A percentile compares a stretch with the other conserved stretches of the same genome.
These are phyloP conservation scores for Verticillium zaregamsianum DNA, from an alignment of 2,329 filamentous ascomycete genomes.

Conservation along the genomic window DNA sequence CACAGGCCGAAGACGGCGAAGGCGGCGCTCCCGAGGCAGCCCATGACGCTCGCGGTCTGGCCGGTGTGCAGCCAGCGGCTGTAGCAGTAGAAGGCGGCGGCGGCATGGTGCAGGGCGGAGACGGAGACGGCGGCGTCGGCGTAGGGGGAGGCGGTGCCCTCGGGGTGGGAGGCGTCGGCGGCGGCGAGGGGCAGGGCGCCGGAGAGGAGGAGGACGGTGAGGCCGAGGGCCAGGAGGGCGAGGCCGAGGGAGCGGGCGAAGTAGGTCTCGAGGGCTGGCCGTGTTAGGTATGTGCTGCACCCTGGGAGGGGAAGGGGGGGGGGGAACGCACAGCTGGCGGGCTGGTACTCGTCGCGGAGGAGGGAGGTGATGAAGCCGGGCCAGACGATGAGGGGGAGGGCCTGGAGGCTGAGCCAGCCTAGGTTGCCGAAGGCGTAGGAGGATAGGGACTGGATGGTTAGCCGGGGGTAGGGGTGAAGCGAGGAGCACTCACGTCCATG, in stretches of 20 bases:
- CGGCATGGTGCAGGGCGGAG: constrained; percentile 62
- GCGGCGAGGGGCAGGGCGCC: constrained; percentile 64
- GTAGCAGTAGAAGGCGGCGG: constrained; percentile 64
- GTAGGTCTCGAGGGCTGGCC: constrained; percentile 62
- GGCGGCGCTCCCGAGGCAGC: constrained; percentile 49
- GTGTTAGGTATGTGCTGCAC: constrained; percentile 1
- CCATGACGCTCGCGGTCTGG: constrained; percentile 56
- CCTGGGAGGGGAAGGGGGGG: not conserved
- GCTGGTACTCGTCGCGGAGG: constrained; percentile 28
- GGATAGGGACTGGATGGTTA: constrained; percentile 37
- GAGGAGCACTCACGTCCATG: not conserved
- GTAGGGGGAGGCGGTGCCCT: constrained; percentile 53
- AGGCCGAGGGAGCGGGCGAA: constrained; percentile 69
- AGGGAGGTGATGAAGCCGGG: constrained; percentile 42
- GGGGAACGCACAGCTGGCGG: constrained; percentile 20
- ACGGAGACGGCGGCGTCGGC: constrained; percentile 63
- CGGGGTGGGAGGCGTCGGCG: constrained; percentile 21
- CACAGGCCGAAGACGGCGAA: constrained; percentile 52
- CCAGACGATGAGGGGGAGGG: constrained; percentile 41
- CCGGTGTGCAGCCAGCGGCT: constrained; percentile 55
- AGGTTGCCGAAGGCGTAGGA: constrained; percentile 47
- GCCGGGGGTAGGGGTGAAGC: not conserved
- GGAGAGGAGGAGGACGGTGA: constrained; percentile 63
- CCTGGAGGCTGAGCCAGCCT: constrained; percentile 46
- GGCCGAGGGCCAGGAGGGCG: constrained; percentile 58